Evolutionary conservation across 192 early-diverging fungal genomes (phyloP), one percentile per base, ranked within the genome.

Genomic region (Anaeromyces robustus): DNA sequence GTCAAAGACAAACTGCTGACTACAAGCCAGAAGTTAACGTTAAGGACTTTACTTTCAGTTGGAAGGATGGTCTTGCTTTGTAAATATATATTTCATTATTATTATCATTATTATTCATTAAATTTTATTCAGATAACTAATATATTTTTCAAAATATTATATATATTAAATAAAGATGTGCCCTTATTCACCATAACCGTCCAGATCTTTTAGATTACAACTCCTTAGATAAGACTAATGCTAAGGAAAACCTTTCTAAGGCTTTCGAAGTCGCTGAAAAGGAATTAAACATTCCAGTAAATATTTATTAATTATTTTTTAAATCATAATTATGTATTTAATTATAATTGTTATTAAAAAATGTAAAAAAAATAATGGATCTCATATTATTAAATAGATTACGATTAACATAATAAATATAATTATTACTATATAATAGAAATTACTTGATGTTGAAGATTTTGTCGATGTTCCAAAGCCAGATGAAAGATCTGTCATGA

Each of bases 401-500:
- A n/a, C n/a, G n/a, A n/a, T n/a, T n/a, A n/a, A n/a, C n/a, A n/a
- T n/a, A n/a, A n/a, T n/a, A n/a, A n/a, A n/a, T 83, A 26, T 37
- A 31, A 39, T 30, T 16, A 22, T 59, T 30, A 5, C 12, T 81
- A 4, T 77, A 29, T 4, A 77, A 30, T 77, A 88, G 82, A 94
- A 95, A 86, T 89, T 98, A 30, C 89, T 98, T 79, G 96, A 95
- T 85, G 96, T 98, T 4, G 96, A 98, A 83, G 97, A 98, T 86
- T 89, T 98, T 29, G 95, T 95, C 80, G 97, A 98, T 85, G 92
- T 94, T 29, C 83, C 87, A 80, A 97, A 86, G 88, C 96, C 96
- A 30, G 97, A 98, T 86, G 96, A 98, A 82, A 89, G 93, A 30
- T 98, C 97, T 13, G 91, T 98, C 26, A 98, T 98, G 95, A 98